Percentiles rank a stretch among this genome's conserved stretches.
These are phyloP conservation scores for Diaporthe eres DNA, from an alignment of 2,329 filamentous ascomycete genomes.

Conservation along the genomic window DNA sequence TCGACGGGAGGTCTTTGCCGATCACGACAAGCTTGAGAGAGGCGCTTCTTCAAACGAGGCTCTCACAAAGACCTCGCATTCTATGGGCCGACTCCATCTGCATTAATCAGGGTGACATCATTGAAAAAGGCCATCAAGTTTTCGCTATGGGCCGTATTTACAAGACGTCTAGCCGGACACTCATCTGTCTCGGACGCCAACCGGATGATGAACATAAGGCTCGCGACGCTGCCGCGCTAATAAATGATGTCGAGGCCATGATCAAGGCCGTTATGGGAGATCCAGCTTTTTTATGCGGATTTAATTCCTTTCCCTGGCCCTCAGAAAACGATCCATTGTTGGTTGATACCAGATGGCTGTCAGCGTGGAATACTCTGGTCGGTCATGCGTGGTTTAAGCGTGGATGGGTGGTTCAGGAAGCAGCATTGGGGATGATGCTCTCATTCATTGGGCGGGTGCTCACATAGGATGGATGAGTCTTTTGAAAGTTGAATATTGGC, in stretches of 20 bases:
- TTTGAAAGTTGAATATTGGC: background rate
- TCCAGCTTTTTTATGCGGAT: background rate
- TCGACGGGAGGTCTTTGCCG: background rate
- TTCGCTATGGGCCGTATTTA: conserved; percentile 16
- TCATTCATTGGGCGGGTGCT: background rate
- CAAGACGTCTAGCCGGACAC: background rate
- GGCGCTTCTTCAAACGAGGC: background rate
- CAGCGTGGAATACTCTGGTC: background rate
- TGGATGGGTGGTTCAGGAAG: conserved; percentile 34
- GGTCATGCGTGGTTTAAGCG: background rate
- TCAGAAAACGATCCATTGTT: background rate
- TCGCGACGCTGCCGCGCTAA: background rate
- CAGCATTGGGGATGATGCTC: background rate
- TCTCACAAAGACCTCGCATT: background rate
- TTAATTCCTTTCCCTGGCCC: background rate
- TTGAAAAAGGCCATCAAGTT: conserved; percentile 23
- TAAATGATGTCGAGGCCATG: background rate
- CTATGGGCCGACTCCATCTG: conserved; percentile 14
- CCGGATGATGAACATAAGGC: background rate
- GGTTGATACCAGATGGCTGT: background rate
- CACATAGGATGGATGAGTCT: background rate
- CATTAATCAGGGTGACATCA: conserved; percentile 27
- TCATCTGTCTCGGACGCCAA: conserved; percentile 33
- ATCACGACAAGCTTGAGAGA: background rate
- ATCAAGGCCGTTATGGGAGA: background rate